Conservation (phyloP, 2,329 filamentous ascomycete species). For the Aureobasidium sp. region DNA sequence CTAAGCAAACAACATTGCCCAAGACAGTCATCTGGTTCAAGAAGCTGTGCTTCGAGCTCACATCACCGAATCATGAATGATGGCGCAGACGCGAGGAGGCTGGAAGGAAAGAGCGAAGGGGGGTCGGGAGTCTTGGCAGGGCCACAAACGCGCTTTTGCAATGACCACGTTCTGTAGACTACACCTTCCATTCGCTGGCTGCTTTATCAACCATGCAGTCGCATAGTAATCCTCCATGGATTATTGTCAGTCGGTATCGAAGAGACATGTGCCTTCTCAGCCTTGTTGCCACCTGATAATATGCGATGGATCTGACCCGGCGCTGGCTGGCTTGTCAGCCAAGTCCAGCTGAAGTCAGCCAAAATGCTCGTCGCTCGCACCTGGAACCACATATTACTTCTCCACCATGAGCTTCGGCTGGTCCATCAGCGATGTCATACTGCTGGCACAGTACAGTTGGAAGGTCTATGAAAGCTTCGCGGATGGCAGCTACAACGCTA, state of each 20-base stretch:
- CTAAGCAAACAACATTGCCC: background rate
- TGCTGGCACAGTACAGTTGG: background rate
- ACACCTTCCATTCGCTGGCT: background rate
- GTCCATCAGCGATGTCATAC: background rate
- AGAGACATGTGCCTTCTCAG: background rate
- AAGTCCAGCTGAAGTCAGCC: background rate
- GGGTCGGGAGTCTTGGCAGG: background rate
- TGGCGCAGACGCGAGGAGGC: background rate
- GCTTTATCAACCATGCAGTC: background rate
- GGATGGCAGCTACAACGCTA: background rate
- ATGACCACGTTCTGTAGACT: background rate
- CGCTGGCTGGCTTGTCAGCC: background rate
- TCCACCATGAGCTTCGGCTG: constrained; percentile 6
- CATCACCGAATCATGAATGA: background rate
- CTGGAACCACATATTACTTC: background rate
- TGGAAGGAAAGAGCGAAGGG: background rate
- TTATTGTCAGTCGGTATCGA: background rate
- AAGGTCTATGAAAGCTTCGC: constrained; percentile 5
- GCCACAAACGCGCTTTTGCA: background rate
- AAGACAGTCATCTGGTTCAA: background rate
- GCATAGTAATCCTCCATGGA: background rate
- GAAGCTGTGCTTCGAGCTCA: background rate
- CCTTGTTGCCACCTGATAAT: background rate
- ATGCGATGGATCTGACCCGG: background rate
- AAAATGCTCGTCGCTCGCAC: background rate